phyloP scores from a whole-genome alignment of 345 rosid species.

The Salix viminalis region DNA sequence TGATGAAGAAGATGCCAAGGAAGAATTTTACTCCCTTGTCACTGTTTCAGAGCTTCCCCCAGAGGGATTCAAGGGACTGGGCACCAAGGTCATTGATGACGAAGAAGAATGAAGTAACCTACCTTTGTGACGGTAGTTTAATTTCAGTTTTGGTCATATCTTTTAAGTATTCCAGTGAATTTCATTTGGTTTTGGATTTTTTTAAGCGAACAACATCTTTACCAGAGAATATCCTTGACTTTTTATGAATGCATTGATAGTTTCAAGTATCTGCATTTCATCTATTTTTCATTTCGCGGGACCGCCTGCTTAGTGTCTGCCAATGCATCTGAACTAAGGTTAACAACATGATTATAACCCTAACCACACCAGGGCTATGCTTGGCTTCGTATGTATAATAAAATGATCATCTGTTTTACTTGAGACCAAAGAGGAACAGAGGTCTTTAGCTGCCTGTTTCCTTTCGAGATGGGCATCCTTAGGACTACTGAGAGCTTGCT shows the following conservation, averaged over 20 bases:
- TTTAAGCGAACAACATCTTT: neutral
- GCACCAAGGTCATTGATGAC: conserved; percentile 16
- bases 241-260: neutral
- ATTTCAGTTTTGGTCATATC: conserved; percentile 1
- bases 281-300: too few species aligned
- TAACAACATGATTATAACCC: neutral
- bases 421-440: neutral
- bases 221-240: neutral
- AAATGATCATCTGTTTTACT: neutral
- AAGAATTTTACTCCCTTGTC: conserved; percentile 59
- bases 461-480: neutral
- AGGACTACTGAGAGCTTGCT: too few species aligned
- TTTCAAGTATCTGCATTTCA: neutral
- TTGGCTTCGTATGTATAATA: neutral
- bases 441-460: neutral
- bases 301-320: neutral
- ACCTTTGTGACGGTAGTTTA: neutral
- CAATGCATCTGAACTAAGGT: neutral
- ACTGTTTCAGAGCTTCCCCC: conserved; percentile 18
- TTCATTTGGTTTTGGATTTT: conserved; percentile 2
- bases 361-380: too few species aligned
- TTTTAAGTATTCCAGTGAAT: neutral
- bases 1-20: conserved; percentile 82
- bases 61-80: conserved; percentile 11
- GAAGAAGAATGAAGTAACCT: conserved; percentile 12